These are phyloP conservation scores for Tagetes patula DNA, from an alignment of 129 eudicot species.

Conservation along the genomic window DNA sequence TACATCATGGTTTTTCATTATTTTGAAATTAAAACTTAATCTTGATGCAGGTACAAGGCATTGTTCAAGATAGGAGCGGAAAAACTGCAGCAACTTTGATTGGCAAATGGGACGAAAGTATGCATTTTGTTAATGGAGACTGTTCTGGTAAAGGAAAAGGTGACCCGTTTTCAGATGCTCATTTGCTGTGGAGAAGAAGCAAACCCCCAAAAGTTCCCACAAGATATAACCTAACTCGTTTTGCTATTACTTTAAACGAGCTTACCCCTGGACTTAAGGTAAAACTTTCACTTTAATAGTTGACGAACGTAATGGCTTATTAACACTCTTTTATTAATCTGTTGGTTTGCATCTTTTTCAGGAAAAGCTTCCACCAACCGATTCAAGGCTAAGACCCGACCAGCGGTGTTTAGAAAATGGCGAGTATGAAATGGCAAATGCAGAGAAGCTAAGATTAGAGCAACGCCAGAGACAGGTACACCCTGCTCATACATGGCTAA, in stretches of 20 bases:
- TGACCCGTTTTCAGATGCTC: conserved; percentile 66
- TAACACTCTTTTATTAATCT: neutral
- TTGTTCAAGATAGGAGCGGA: conserved; percentile 80
- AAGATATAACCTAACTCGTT: conserved; percentile 87
- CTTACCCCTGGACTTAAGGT: conserved; percentile 84
- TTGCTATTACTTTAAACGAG: conserved; percentile 92
- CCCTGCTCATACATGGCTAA: neutral
- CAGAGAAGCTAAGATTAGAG: conserved; percentile 89
- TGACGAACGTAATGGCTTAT: neutral
- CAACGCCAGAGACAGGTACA: conserved; percentile 92
- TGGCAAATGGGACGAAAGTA: conserved; percentile 98
- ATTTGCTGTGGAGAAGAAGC: conserved; percentile 89
- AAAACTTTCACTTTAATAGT: neutral
- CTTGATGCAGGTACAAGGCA: conserved; percentile 79
- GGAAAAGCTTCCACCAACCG: conserved; percentile 97
- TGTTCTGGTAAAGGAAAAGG: conserved; percentile 71
- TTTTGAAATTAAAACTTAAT: conserved; percentile 3
- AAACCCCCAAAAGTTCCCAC: conserved; percentile 82
- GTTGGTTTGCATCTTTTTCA: conserved; percentile 19
- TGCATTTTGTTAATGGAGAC: conserved; percentile 84
- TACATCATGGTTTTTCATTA: neutral
- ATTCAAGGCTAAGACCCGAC: conserved; percentile 94
- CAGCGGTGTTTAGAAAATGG: conserved; percentile 95
- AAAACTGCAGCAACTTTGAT: conserved; percentile 86
- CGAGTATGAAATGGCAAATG: conserved; percentile 86